These are phyloP conservation scores for Phytomonas sp. DNA, from an alignment of 208 protist species.

Conservation along the genomic window DNA sequence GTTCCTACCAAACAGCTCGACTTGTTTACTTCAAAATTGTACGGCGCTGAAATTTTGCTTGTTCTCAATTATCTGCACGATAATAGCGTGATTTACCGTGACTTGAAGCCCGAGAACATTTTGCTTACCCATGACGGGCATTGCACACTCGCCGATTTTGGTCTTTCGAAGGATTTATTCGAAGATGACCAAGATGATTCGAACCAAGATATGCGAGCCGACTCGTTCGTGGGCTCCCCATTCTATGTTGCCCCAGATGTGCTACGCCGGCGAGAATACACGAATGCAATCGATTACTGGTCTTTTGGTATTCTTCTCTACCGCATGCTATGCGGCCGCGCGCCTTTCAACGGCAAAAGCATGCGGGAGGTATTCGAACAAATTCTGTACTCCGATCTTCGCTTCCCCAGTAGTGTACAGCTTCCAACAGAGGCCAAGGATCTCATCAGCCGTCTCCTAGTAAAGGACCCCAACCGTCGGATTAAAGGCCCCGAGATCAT, in stretches of 20 bases:
- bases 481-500: conserved; percentile 85
- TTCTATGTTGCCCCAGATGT: conserved; percentile 95
- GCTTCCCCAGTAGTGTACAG: conserved; percentile 83
- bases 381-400: conserved; percentile 87
- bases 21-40: conserved; percentile 84
- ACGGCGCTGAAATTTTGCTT: conserved; percentile 89
- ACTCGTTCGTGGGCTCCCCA: conserved; percentile 91
- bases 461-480: conserved; percentile 81
- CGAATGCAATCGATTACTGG: conserved; percentile 97
- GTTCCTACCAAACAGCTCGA: conserved; percentile 80
- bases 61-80: conserved; percentile 91
- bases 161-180: conserved; percentile 89
- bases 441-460: conserved; percentile 84
- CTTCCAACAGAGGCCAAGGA: conserved; percentile 83
- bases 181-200: conserved; percentile 65
- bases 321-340: conserved; percentile 93
- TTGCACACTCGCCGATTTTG: conserved; percentile 88
- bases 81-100: conserved; percentile 92
- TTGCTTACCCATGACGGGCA: conserved; percentile 80
- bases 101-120: conserved; percentile 92
- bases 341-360: conserved; percentile 91
- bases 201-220: conserved; percentile 73
- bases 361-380: conserved; percentile 92
- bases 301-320: conserved; percentile 96
- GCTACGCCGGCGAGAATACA: conserved; percentile 90